Percentiles rank a stretch among this genome's conserved stretches.
Conservation (phyloP, 352 stramenopile genomes). For the Thalassiosira mediterranea region DNA sequence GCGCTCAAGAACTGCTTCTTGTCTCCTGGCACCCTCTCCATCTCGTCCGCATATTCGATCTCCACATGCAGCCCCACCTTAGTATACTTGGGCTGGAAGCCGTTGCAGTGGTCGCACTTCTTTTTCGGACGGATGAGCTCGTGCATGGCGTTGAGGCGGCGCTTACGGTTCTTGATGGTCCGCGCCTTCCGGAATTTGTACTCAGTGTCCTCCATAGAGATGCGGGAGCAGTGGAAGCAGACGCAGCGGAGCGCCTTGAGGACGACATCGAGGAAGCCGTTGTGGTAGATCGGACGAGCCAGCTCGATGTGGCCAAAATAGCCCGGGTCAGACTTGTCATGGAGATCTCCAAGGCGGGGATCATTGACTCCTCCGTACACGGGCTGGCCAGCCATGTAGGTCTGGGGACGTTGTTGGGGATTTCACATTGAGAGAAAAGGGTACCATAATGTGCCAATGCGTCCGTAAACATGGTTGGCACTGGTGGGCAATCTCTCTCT, state of each 20-base stretch:
- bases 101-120: constrained; percentile 75
- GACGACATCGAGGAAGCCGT: constrained; percentile 99
- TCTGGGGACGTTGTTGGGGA: constrained; percentile 28
- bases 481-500: no score
- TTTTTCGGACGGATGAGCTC: constrained; percentile 91
- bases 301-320: constrained; percentile 98
- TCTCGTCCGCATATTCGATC: constrained; percentile 93
- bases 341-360: constrained; percentile 94
- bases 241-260: constrained; percentile 89
- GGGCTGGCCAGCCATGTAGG: constrained; percentile 89
- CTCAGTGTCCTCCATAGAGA: constrained; percentile 84
- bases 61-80: constrained; percentile 95
- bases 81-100: constrained; percentile 89
- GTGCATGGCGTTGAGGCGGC: constrained; percentile 96
- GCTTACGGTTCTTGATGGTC: constrained; percentile 94
- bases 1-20: constrained; percentile 96
- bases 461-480: no score
- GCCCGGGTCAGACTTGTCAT: constrained; percentile 95
- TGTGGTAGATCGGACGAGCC: constrained; percentile 98
- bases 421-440: background rate
- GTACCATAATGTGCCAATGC: no score
- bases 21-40: constrained; percentile 93
- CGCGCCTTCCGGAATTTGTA: constrained; percentile 96
- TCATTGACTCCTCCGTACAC: constrained; percentile 98
- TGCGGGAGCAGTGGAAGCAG: constrained; percentile 87